These are phyloP conservation scores for Millerozyma miso DNA, from an alignment of 805 yeast genomes.

Conservation along the genomic window DNA sequence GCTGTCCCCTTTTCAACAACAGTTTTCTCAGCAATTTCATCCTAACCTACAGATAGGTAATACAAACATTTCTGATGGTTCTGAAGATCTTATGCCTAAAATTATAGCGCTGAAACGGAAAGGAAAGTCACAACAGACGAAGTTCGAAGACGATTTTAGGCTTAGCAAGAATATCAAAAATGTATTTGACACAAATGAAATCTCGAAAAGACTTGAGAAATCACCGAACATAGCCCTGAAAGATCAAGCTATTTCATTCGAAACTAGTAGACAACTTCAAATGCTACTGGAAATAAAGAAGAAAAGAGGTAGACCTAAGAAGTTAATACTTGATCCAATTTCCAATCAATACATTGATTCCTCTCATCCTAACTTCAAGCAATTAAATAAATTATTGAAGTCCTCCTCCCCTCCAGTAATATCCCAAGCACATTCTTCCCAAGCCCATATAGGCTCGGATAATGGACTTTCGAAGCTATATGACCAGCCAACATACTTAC, in stretches of 20 bases:
- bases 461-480: constrained; percentile 16
- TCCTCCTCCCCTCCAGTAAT: constrained; percentile 3
- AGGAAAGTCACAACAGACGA: not conserved
- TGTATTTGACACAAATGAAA: not conserved
- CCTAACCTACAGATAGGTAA: not conserved
- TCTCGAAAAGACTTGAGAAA: not conserved
- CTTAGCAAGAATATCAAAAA: not conserved
- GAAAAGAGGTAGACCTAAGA: constrained; percentile 40
- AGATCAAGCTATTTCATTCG: not conserved
- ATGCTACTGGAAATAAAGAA: constrained; percentile 21
- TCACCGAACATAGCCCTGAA: not conserved
- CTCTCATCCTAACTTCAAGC: constrained; percentile 38
- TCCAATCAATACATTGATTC: constrained; percentile 38
- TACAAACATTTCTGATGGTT: not conserved
- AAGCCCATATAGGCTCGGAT: not conserved
- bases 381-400: constrained; percentile 26
- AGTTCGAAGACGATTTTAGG: not conserved
- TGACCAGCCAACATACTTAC: constrained; percentile 26
- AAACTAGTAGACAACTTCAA: constrained; percentile 4
- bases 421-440: not conserved
- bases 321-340: constrained; percentile 38
- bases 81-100: not conserved
- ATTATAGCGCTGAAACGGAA: constrained; percentile 1
- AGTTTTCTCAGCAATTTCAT: constrained; percentile 4
- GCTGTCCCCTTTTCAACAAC: constrained; percentile 4